Evolutionary conservation across 257 asterid species (phyloP).

Genomic region (Gardenia jasminoides): DNA sequence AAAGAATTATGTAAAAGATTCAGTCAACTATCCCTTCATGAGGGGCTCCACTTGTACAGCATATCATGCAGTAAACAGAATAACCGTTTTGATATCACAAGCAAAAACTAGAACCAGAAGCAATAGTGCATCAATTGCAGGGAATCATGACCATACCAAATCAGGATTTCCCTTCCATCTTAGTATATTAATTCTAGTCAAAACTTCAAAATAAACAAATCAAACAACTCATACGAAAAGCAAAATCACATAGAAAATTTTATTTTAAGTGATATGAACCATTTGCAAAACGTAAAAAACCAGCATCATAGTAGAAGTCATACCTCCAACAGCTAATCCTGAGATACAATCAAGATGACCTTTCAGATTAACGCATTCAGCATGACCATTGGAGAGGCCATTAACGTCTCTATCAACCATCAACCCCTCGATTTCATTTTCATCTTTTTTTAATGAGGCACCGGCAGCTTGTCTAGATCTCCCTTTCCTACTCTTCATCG

Average conservation of each 20-base stretch:
- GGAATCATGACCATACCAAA: neutral
- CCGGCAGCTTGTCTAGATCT: conserved; percentile 3
- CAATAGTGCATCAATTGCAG: neutral
- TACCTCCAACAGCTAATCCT: conserved; percentile 80
- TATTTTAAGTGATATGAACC: neutral
- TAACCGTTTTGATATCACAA: neutral
- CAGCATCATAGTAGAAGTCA: conserved; percentile 5
- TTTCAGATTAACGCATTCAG: conserved; percentile 64
- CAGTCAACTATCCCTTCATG: neutral
- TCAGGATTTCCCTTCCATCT: neutral
- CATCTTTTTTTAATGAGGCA: conserved; percentile 31
- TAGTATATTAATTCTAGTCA: neutral
- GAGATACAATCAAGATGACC: conserved; percentile 79
- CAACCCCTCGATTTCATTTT: conserved; percentile 26
- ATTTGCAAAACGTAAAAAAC: neutral
- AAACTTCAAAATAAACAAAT: neutral
- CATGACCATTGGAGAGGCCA: conserved; percentile 42
- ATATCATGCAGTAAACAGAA: neutral
- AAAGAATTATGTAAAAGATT: neutral
- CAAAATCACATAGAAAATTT: neutral
- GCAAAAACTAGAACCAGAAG: neutral
- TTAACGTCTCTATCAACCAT: conserved; percentile 42
- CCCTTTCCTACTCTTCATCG: conserved; percentile 29
- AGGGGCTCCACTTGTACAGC: neutral
- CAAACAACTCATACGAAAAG: neutral